A percentile compares a stretch with the other conserved stretches of the same genome.
Conservation (phyloP, 306 rosid genomes). For the Corylus heterophylla region DNA sequence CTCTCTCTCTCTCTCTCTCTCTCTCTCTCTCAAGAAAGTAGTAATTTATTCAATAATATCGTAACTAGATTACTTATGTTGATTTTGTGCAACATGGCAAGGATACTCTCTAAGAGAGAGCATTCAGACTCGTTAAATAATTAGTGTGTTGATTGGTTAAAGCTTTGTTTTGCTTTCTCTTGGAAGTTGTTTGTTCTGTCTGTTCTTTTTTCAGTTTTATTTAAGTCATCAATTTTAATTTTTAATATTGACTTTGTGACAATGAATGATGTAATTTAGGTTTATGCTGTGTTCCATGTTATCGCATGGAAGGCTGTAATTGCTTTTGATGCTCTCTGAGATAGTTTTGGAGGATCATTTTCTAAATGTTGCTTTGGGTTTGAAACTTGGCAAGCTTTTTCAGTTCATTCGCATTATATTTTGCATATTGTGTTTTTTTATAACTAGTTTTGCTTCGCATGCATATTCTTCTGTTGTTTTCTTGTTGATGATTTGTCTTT, state of each 20-base stretch:
- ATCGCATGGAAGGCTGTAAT: not conserved
- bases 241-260: not conserved
- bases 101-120: conserved; percentile 1
- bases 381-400: not conserved
- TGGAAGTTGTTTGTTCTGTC: not conserved
- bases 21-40: not conserved
- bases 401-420: not conserved
- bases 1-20: not conserved
- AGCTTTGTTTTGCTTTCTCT: not conserved
- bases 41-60: not conserved
- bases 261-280: not conserved
- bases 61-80: not conserved
- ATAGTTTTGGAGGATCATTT: not conserved
- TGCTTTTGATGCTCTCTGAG: not conserved
- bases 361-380: not conserved
- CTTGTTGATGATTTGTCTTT: conserved; percentile 8
- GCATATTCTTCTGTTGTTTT: not conserved
- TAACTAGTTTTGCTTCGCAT: not conserved
- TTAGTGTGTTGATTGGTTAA: not conserved
- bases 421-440: not conserved
- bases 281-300: not conserved
- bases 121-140: not conserved
- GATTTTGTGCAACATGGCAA: not conserved
- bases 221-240: not conserved
- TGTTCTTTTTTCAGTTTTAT: not conserved